Conservation (phyloP, 805 yeast genomes). For the Brettanomyces naardenensis region DNA sequence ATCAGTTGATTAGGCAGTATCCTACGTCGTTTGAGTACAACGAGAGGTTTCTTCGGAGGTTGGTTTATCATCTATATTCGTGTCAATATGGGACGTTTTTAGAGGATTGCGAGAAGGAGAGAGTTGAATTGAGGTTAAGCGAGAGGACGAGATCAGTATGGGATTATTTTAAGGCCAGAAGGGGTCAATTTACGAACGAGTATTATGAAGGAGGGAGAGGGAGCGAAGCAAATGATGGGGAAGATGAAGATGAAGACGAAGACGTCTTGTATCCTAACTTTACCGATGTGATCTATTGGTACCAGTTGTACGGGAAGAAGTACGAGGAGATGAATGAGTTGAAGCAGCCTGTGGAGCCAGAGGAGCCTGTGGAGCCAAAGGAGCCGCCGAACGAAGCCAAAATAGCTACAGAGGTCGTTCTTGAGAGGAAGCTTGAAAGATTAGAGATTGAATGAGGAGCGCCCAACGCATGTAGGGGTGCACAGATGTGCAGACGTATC, state of each 20-base stretch:
- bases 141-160: conserved; percentile 70
- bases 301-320: conserved; percentile 69
- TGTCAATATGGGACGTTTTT: conserved; percentile 94
- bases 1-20: conserved; percentile 64
- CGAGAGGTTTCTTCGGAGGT: conserved; percentile 75
- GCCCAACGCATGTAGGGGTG: no score
- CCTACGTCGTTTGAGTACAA: conserved; percentile 79
- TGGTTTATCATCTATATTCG: conserved; percentile 82
- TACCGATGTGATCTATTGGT: conserved; percentile 78
- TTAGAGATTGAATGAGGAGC: no score
- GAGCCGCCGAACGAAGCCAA: not conserved
- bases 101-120: conserved; percentile 64
- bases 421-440: not conserved
- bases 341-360: no score
- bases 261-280: conserved; percentile 53
- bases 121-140: conserved; percentile 33
- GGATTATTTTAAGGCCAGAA: conserved; percentile 84
- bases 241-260: conserved; percentile 25
- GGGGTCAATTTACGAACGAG: conserved; percentile 57
- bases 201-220: conserved; percentile 29
- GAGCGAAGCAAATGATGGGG: conserved; percentile 36
- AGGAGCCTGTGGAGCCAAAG: no score
- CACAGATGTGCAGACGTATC: no score
- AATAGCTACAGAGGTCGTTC: not conserved
- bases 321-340: conserved; percentile 56